Evolutionary conservation across 2,329 filamentous ascomycete genomes (phyloP).

Genomic region (Golovinomyces cichoracearum): DNA sequence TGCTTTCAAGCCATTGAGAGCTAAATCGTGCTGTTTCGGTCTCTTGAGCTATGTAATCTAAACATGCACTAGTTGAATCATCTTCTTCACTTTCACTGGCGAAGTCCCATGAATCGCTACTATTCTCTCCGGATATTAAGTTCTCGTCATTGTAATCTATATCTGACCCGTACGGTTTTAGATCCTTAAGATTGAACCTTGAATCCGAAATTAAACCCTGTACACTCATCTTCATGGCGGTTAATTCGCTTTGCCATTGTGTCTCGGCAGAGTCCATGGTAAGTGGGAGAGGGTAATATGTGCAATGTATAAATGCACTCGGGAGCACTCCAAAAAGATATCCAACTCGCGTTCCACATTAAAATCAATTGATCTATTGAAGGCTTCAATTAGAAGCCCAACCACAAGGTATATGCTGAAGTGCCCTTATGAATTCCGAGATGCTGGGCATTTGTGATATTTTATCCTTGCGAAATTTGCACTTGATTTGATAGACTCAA

Average conservation of each 20-base stretch:
- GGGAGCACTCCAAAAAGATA: no score
- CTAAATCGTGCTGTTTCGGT: conserved; percentile 21
- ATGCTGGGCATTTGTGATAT: no score
- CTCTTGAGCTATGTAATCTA: conserved; percentile 19
- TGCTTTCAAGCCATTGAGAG: conserved; percentile 42
- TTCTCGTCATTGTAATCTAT: conserved; percentile 36
- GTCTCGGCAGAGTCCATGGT: conserved; percentile 18
- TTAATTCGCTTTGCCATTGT: conserved; percentile 66
- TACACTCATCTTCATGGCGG: conserved; percentile 65
- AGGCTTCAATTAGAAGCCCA: no score
- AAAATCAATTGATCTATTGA: no score
- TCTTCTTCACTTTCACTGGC: conserved; percentile 51
- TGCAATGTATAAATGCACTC: no score
- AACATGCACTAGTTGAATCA: conserved; percentile 37
- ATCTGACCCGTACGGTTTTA: conserved; percentile 27
- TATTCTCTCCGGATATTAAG: conserved; percentile 27
- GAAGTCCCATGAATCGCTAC: conserved; percentile 79
- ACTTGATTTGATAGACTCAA: no score
- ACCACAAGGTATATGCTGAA: no score
- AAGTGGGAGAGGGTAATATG: not conserved
- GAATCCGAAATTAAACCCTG: conserved; percentile 36
- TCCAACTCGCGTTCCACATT: no score
- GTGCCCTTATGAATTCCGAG: no score
- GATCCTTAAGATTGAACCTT: conserved; percentile 18
- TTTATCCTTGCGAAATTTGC: no score